Evolutionary conservation across 1,284 basidiomycete genomes (phyloP).

Genomic region (Apiotrichum porosum): DNA sequence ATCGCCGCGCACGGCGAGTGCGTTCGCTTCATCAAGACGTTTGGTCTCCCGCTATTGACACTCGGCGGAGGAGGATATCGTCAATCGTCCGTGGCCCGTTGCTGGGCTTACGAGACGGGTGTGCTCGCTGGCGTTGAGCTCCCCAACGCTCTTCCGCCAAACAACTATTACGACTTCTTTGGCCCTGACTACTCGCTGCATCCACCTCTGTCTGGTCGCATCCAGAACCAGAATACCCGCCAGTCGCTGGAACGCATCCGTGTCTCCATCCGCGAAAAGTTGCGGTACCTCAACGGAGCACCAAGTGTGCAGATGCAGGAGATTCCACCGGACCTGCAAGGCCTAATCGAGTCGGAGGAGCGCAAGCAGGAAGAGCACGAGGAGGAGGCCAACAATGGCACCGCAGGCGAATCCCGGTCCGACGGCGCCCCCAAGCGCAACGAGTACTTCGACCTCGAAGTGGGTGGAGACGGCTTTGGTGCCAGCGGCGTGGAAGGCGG

Average conservation of each 20-base stretch:
- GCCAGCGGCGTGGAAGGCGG: slow-evolving; percentile 1
- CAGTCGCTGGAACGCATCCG: slow-evolving; percentile 80
- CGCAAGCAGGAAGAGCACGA: slow-evolving; percentile 62
- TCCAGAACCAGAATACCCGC: slow-evolving; percentile 87
- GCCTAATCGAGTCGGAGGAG: slow-evolving; percentile 72
- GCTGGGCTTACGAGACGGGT: slow-evolving; percentile 97
- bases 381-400: slow-evolving; percentile 55
- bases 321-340: slow-evolving; percentile 85
- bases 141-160: slow-evolving; percentile 79
- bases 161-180: slow-evolving; percentile 91
- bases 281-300: slow-evolving; percentile 89
- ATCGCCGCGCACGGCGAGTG: slow-evolving; percentile 99
- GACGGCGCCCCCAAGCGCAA: slow-evolving; percentile 18
- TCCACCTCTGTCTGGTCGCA: slow-evolving; percentile 80
- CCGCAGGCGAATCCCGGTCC: slow-evolving; percentile 10
- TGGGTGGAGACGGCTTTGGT: slow-evolving; percentile 11
- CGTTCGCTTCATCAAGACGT: slow-evolving; percentile 90
- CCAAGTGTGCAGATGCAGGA: slow-evolving; percentile 95
- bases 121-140: slow-evolving; percentile 81
- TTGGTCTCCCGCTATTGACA: slow-evolving; percentile 81
- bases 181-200: slow-evolving; percentile 88
- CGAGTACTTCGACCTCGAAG: slow-evolving; percentile 19
- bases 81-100: slow-evolving; percentile 85
- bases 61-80: slow-evolving; percentile 89
- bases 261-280: slow-evolving; percentile 77